Conservation (phyloP, 352 stramenopile species). For the Lagenidium giganteum region DNA sequence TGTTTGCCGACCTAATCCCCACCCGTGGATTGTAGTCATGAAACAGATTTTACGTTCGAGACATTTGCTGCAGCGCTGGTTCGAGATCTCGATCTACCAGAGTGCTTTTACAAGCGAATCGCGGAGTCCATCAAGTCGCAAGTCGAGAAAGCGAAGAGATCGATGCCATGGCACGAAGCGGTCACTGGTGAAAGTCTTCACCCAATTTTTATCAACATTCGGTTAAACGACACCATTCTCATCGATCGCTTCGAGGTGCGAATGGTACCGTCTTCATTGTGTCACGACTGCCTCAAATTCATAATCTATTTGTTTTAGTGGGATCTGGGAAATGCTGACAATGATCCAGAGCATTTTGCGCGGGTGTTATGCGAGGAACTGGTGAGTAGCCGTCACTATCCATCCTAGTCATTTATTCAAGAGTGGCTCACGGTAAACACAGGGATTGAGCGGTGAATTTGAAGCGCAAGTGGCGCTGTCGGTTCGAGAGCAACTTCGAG, state of each 20-base stretch:
- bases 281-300: background rate
- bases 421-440: too few species aligned
- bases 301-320: slow-evolving; percentile 22
- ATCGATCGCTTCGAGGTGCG: slow-evolving; percentile 58
- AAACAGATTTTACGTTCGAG: slow-evolving; percentile 62
- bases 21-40: too few species aligned
- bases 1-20: too few species aligned
- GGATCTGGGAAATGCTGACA: slow-evolving; percentile 49
- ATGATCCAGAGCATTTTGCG: slow-evolving; percentile 58
- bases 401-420: too few species aligned
- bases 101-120: slow-evolving; percentile 59
- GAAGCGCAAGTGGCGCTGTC: slow-evolving; percentile 59
- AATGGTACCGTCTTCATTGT: background rate
- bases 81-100: slow-evolving; percentile 53
- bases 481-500: slow-evolving; percentile 61
- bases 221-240: slow-evolving; percentile 67
- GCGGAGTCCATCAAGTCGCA: slow-evolving; percentile 46
- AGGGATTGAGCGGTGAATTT: slow-evolving; percentile 67
- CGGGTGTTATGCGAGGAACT: slow-evolving; percentile 50
- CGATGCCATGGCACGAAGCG: slow-evolving; percentile 39
- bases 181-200: slow-evolving; percentile 46
- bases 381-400: too few species aligned
- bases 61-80: slow-evolving; percentile 57
- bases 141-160: slow-evolving; percentile 42
- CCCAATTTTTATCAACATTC: slow-evolving; percentile 68